Evolutionary conservation across 2,329 filamentous ascomycete genomes (phyloP), one percentile per base, ranked within the genome.

Genomic region (Alternaria solani): DNA sequence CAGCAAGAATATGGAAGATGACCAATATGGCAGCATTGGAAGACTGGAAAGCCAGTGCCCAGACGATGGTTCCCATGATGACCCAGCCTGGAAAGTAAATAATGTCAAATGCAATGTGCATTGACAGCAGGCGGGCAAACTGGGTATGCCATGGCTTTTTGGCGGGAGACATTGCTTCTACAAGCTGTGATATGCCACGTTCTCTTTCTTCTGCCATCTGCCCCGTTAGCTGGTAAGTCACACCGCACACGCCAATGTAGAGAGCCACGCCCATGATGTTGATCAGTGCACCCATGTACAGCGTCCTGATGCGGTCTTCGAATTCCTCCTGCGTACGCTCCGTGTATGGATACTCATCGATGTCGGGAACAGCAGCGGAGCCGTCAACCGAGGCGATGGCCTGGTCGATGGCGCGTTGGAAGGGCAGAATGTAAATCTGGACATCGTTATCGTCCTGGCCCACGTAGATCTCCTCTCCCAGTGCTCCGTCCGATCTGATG

Each of bases 101-200:
- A 7, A 92, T 76, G 59, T 91, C 88, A 70, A 97, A 95, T 0
- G 93, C 88, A 26, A 95, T 75, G 74, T 96, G 92, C 62, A 93
- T 89, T 0, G 93, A 89, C 8, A 94, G 74, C 14, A 96, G 84
- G n/a, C 94, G 86, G 2, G 91, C 89, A 23, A 88, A 87, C 78
- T 94, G 92, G 9, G 91, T 88, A 71, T 92, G 85, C 92, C 92
- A 96, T 43, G 87, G 82, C 49, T 85, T 85, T 55, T 85, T 84
- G 56, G 91, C 91, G 0, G 92, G 90, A 84, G 95, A 94, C 92
- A 96, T 97, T 55, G 92, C 90, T 78, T 97, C 94, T 43, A 97
- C 88, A 28, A 97, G 83, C 64, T 93, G 91, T 5, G 92, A 92
- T 86, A 97, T 95, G 59, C 93, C 94, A 16, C 88, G 83, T 80